Base-by-base conservation (phyloP, 257 asterid species). In the Primulina tabacum region DNA sequence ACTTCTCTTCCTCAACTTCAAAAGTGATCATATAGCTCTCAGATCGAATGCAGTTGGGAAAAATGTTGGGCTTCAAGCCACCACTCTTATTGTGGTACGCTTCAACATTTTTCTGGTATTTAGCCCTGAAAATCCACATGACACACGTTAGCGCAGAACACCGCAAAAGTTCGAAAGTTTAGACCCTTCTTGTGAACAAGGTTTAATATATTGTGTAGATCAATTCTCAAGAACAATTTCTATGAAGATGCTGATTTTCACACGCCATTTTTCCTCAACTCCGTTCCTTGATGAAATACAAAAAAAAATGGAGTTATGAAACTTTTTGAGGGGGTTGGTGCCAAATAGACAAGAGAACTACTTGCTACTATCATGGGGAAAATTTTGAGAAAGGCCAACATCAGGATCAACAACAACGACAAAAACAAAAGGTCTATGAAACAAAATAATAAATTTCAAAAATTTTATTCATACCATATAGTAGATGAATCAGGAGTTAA, bases 1-100 rank as follows among this genome's bases (percentile, higher is more conserved):
- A 92, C 97, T 93, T 93, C 84, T 93, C 98, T 80, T 90, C 98
- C 94, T 93, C 98, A 60, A 90, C 89, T 83, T 93, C 98, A 74
- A 93, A 93, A 64, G 97, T 89, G 61, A 93, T 90, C 89, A 82
- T 87, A 89, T 93, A 93, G 79, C 88, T 83, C 81, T 93, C 98
- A 33, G 97, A 90, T 84, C 96, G 81, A 73, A 93, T 89, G 82
- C 95, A 90, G 80, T 88, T 93, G 57, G 98, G 98, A 65, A 90
- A 84, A 68, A 86, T 81, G 68, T 80, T 93, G 73, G 93, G 96
- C 83, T 89, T 93, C 91, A 86, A 75, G 70, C 93, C 93, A 73
- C 84, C 82, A 43, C 90, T 84, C 83, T 77, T 90, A 75, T 79
- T 90, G 85, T 93, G 98, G 85, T 76, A 93, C 37, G 96, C 98